Evolutionary conservation across 2,329 filamentous ascomycete genomes (phyloP), one percentile per base, ranked within the genome.

Genomic region (Akanthomyces muscarius): DNA sequence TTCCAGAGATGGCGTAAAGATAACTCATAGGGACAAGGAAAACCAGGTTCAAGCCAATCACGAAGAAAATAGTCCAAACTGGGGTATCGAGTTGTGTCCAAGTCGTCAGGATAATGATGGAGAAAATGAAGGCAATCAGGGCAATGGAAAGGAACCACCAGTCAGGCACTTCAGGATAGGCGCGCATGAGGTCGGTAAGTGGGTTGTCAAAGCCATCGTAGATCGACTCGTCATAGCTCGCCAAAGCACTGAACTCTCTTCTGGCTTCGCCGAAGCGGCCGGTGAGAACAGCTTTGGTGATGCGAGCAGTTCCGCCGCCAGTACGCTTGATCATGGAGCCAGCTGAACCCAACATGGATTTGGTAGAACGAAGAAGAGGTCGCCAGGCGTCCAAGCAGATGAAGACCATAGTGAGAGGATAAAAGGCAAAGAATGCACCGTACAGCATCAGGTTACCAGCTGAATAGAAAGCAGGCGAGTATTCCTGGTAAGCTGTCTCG

Each of bases 161-260:
- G 62, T 81, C 79, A 0, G 80, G 80, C 0, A 81, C 78, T 53
- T 81, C 80, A 0, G 71, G 69, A 64, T 81, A 82, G 2, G 69
- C 71, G 5, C 71, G 66, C 79, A 82, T 81, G 1, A 79, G 69
- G 0, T 76, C 70, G 2, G 70, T 78, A 45, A 81, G 77, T 0
- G 78, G 67, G 64, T 82, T 78, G 59, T 75, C 76, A 16, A 76
- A 75, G 4, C 72, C 75, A 1, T 75, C 76, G 63, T 79, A 79
- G 63, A 78, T 78, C 5, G 74, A 74, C 18, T 71, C 73, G 1
- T 74, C 72, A 52, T 76, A 68, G 5, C 73, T 68, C 30, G 77
- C 62, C 69, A 77, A 75, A 21, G 76, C 75, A 63, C 75, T 74
- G 3, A 79, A 69, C 63, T 13, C 68, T 59, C 42, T 50, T 14